phyloP scores from a whole-genome alignment of 345 rosid genomes.

The Sisymbrium altissimum region DNA sequence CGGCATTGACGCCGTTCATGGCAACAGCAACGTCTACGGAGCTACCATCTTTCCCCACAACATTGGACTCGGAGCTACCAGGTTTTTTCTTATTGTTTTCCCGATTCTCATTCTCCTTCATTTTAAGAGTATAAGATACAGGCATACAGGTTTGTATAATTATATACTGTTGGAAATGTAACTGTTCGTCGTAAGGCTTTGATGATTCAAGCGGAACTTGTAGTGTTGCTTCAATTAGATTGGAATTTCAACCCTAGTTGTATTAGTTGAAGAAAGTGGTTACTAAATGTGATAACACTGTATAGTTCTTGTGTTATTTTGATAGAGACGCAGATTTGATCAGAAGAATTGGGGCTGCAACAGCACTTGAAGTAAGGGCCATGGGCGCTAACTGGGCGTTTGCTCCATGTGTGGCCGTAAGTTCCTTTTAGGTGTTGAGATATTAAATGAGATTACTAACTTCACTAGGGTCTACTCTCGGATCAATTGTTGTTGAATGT shows the following conservation, averaged over 20 bases:
- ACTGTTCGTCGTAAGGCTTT: too few relatives aligned
- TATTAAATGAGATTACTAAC: background rate
- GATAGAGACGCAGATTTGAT: conserved; percentile 70
- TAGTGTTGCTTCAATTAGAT: too few relatives aligned
- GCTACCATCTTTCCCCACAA: conserved; percentile 93
- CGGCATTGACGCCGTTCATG: conserved; percentile 93
- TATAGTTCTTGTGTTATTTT: background rate
- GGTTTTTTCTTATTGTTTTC: conserved; percentile 34
- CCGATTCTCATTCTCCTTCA: too few relatives aligned
- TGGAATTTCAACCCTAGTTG: too few relatives aligned
- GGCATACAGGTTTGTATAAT: too few relatives aligned
- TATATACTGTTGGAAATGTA: too few relatives aligned
- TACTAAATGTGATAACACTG: too few relatives aligned
- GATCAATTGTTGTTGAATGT: background rate
- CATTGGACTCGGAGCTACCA: conserved; percentile 80
- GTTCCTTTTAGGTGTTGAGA: too few relatives aligned
- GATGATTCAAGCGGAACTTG: too few relatives aligned
- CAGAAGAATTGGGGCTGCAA: conserved; percentile 64
- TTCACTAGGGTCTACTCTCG: background rate
- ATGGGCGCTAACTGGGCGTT: conserved; percentile 80
- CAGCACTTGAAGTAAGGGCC: conserved; percentile 92
- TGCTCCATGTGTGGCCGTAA: conserved; percentile 87
- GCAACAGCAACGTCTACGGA: conserved; percentile 73
- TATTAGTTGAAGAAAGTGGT: too few relatives aligned
- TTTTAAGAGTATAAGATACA: too few relatives aligned